A percentile compares a stretch with the other conserved stretches of the same genome.
Evolutionary conservation across 768 basidiomycete species (phyloP).

Genomic region (Rhodotorula babjevae): DNA sequence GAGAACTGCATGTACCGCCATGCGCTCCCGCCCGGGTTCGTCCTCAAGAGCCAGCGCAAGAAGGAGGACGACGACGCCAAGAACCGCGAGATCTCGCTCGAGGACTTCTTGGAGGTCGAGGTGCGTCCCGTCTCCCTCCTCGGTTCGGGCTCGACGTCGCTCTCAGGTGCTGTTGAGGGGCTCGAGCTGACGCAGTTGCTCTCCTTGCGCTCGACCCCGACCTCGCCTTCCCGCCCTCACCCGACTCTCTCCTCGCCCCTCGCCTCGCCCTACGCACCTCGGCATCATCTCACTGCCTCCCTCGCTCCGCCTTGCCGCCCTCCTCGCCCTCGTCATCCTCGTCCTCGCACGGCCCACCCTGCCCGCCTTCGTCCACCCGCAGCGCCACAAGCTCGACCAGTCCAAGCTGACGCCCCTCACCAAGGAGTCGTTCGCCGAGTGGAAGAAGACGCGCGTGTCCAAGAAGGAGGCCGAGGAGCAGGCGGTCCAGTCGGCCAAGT

Average conservation of each 20-base stretch:
- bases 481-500: constrained; percentile 73
- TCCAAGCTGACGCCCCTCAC: constrained; percentile 87
- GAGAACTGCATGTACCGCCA: constrained; percentile 50
- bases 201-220: no score
- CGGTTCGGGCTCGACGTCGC: background rate
- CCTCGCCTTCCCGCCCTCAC: background rate
- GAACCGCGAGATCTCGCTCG: constrained; percentile 82
- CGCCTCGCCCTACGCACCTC: background rate
- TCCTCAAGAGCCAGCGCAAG: constrained; percentile 89
- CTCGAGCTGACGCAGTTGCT: no score
- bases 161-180: no score
- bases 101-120: constrained; percentile 97
- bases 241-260: background rate
- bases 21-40: constrained; percentile 90
- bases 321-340: no score
- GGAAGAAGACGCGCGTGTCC: constrained; percentile 92
- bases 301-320: no score
- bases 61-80: constrained; percentile 78
- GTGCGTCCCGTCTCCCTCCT: constrained; percentile 49
- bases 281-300: no score
- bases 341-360: no score
- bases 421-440: constrained; percentile 78
- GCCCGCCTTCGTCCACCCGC: background rate
- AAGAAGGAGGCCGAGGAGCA: constrained; percentile 91
- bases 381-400: constrained; percentile 89